Evolutionary conservation across 495 filamentous ascomycete genomes (phyloP).

Genomic region (Aspergillus leporis): DNA sequence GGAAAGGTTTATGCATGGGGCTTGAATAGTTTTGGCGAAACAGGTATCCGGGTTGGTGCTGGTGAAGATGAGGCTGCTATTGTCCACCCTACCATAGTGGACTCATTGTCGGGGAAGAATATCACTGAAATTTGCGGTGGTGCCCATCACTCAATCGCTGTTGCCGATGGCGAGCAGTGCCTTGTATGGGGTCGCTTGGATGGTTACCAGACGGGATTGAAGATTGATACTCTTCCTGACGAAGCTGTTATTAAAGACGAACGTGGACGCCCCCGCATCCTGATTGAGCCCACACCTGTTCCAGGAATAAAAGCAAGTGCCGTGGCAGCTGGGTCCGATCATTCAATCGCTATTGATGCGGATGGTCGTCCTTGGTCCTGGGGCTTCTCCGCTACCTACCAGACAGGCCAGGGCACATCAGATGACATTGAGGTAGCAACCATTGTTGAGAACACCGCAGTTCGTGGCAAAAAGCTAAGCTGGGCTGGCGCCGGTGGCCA

Average conservation of each 20-base stretch:
- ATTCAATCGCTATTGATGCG: slow-evolving; percentile 57
- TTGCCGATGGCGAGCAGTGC: slow-evolving; percentile 53
- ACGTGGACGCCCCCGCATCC: slow-evolving; percentile 52
- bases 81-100: slow-evolving; percentile 57
- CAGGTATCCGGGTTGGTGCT: slow-evolving; percentile 67
- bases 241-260: slow-evolving; percentile 50
- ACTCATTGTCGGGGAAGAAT: slow-evolving; percentile 50
- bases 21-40: slow-evolving; percentile 82
- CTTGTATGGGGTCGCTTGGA: slow-evolving; percentile 64
- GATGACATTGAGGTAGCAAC: slow-evolving; percentile 61
- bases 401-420: slow-evolving; percentile 59
- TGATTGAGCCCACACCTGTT: slow-evolving; percentile 53
- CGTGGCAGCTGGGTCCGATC: slow-evolving; percentile 56
- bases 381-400: slow-evolving; percentile 65
- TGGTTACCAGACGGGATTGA: slow-evolving; percentile 57
- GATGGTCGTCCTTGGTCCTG: slow-evolving; percentile 60
- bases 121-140: slow-evolving; percentile 55
- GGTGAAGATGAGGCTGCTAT: slow-evolving; percentile 64
- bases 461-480: slow-evolving; percentile 53
- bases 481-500: slow-evolving; percentile 65
- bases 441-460: slow-evolving; percentile 58
- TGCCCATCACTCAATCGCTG: slow-evolving; percentile 57
- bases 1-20: slow-evolving; percentile 82
- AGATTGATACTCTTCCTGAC: slow-evolving; percentile 49
- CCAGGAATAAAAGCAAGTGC: slow-evolving; percentile 44